Evolutionary conservation across 179 eudicot species (phyloP), one percentile per base, ranked within the genome.

Genomic region (Actinidia arguta): DNA sequence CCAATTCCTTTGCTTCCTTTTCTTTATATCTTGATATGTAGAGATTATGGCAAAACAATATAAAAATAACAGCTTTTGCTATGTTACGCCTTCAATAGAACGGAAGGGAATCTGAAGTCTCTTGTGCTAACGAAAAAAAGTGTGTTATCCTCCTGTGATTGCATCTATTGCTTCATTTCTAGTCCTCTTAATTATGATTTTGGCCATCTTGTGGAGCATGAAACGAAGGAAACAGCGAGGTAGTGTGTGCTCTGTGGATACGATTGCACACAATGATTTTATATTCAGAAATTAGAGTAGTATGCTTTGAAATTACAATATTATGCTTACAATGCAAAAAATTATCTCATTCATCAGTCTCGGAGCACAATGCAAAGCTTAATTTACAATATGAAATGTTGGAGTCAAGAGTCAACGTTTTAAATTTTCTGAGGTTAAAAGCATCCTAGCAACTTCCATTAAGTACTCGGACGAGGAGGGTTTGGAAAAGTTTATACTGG

Each of bases 401-500:
- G 36, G 36, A 31, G 36, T 31, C 36, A 31, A 31, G 36, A 31
- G 36, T 31, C n/a, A 31, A 31, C 36, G 36, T 69, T 87, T 85
- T 78, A 76, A 83, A 5, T 82, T 80, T 47, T 54, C 76, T 10
- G 84, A 89, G 56, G 81, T 89, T 73, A 72, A 46, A 50, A 68
- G 58, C 14, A 87, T 87, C 83, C 89, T 1, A 77, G 4, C 13
- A 73, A 69, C 54, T 85, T 89, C 27, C 27, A 69, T n/a, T 73
- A 54, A 44, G 48, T 50, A 69, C 24, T 89, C 54, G 90, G 91
- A 20, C 78, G 68, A 69, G 89, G 91, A 39, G 89, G 88, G 5
- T 83, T 46, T 54, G 91, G 85, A 82, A 66, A 67, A 12, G 91
- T 87, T 61, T 87, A 87, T 54, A 27, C 82, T 55, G 91, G 91